Base-by-base conservation (phyloP, 176 grass and related monocot genomes). In the Cocos nucifera region DNA sequence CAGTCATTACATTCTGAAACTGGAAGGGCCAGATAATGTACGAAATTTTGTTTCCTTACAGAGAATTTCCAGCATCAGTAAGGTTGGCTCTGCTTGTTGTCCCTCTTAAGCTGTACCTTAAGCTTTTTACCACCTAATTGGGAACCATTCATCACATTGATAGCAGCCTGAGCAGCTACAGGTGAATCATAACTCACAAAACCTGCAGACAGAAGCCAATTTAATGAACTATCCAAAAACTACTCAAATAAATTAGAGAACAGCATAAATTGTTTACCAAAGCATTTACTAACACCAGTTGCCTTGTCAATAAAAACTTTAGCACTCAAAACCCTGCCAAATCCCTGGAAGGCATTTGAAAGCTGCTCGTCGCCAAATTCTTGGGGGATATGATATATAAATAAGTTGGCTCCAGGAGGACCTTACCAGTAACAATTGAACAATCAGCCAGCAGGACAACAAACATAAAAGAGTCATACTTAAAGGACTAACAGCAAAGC, bases 91-190 rank as follows among this genome's bases (percentile, higher is more conserved):
- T 84, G 79, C 82, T 93, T 89, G 85, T 89, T 95, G 72, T 99
- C 94, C 79, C 85, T 86, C 82, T 99, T 99, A 51, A 93, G 94
- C 63, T 99, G 94, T 79, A 99, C 94, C 79, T 99, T 99, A 60
- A 99, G 83, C 23, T 86, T 89, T 69, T 99, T 99, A 74, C 88
- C 74, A 3, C 85, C 86, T 82, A 95, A 71, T 70, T 90, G 86
- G 65, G 21, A 90, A 28, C 86, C 91, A 21, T 95, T 84, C 91
- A 95, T 95, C 72, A 59, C 69, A 30, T 19, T 71, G 18, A 95
- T 95, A 19, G 91, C 91, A 44, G 74, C 27, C 78, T 95, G 88
- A 4, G 94, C 94, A 6, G 88, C 81, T 2, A 72, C 67, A 19
- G 81, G 81, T 32, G 85, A 83, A 28, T 93, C 88, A 17, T 93